Conservation (phyloP, 345 rosid genomes). For the Citrus unshiu region DNA sequence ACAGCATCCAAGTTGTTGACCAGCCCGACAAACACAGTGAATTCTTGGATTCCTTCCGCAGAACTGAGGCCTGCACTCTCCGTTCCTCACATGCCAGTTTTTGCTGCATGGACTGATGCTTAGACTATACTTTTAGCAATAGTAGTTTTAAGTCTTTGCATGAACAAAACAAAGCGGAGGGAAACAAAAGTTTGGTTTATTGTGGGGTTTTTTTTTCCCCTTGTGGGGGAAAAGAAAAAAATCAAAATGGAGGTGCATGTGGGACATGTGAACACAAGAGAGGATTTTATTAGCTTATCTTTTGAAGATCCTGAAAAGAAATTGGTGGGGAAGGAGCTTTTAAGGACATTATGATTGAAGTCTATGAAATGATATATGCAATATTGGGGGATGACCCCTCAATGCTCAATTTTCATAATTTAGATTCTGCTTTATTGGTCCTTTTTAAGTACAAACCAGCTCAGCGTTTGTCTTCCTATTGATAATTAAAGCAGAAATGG, state of each 20-base stretch:
- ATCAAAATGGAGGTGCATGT: slow-evolving; percentile 8
- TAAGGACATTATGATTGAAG: slow-evolving; percentile 35
- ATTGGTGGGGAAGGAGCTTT: slow-evolving; percentile 26
- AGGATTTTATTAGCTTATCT: slow-evolving; percentile 21
- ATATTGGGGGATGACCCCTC: slow-evolving; percentile 35
- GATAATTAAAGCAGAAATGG: slow-evolving; percentile 9
- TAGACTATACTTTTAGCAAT: slow-evolving; percentile 20
- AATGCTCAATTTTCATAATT: slow-evolving; percentile 26
- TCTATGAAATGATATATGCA: slow-evolving; percentile 32
- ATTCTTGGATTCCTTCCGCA: slow-evolving; percentile 55
- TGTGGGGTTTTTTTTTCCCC: slow-evolving; percentile 3
- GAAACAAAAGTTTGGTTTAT: slow-evolving; percentile 5
- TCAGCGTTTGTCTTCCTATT: slow-evolving; percentile 27
- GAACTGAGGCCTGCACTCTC: slow-evolving; percentile 49
- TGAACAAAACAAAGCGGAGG: slow-evolving; percentile 13
- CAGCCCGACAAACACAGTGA: slow-evolving; percentile 31
- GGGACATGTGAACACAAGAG: slow-evolving; percentile 25
- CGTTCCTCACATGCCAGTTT: slow-evolving; percentile 69
- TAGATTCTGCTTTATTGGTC: slow-evolving; percentile 40
- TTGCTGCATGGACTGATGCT: slow-evolving; percentile 84
- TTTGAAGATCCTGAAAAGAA: slow-evolving; percentile 31
- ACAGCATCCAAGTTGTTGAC: slow-evolving; percentile 43
- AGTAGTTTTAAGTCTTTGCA: slow-evolving; percentile 15
- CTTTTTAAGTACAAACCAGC: slow-evolving; percentile 36
- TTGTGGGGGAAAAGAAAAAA: slow-evolving; percentile 10